Base-by-base conservation (phyloP, 202 grass and related monocot genomes). In the Cymbopogon flexuosus region DNA sequence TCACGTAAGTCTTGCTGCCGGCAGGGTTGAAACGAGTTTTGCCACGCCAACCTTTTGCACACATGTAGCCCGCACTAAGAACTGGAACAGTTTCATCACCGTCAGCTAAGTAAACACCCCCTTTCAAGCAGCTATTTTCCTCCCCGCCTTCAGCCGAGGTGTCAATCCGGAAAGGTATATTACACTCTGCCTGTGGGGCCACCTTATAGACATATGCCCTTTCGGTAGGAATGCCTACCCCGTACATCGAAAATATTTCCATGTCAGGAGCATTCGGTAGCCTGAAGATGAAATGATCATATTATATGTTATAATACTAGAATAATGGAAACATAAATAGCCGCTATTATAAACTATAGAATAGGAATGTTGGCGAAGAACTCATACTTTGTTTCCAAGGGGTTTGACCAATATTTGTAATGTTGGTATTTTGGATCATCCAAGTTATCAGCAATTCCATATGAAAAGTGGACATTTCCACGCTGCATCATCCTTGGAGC, bases 391-490 rank as follows among this genome's bases (percentile, higher is more conserved):
- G 90, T 98, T 68, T 98, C 96, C 83, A 98, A 85, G 66, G 96
- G 96, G 57, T 98, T 98, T 35, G 96, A 98, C 96, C 96, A 98
- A 86, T 98, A 98, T 79, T 93, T 98, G 77, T 98, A 93, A 65
- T 98, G 90, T 23, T 60, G 11, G 37, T 93, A 98, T 64, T 95
- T 89, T 21, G 84, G 90, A 80, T 98, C 90, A 81, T 98, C 92
- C 79, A 98, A 83, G 78, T 95, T 68, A 84, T 98, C 90, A 82
- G 95, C 95, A 82, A 98, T 93, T 52, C 95, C 92, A 84, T 91
- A 91, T 16, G 95, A 98, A 77, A 94, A 98, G 65, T 98, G 92
- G 73, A 84, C 82, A 84, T 83, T 90, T 79, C 95, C 95, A 80
- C 95, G 95, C 79, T 90, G 81, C 92, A 98, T 95, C 95, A 98